These are phyloP conservation scores for Colletotrichum horii DNA, from an alignment of 2,329 filamentous ascomycete species.

Conservation along the genomic window DNA sequence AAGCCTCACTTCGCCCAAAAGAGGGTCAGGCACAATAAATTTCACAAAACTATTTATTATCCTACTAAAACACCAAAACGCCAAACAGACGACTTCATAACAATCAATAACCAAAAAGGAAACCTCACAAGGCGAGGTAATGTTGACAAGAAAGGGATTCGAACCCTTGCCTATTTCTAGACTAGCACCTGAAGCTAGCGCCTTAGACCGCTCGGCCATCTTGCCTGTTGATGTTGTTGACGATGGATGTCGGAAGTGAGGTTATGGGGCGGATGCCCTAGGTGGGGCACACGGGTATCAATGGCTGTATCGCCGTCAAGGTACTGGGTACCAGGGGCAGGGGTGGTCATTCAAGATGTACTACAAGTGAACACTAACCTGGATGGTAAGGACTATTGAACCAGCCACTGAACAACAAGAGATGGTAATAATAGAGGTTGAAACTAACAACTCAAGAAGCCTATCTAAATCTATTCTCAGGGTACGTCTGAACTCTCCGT, in stretches of 20 bases:
- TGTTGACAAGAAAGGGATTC: not conserved
- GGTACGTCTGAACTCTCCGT: not conserved
- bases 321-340: not conserved
- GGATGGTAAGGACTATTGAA: not conserved
- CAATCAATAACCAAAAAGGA: no score
- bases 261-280: not conserved
- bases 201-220: not conserved
- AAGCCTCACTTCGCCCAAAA: no score
- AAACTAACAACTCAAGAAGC: not conserved
- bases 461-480: not conserved
- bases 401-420: not conserved
- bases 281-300: not conserved
- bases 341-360: not conserved
- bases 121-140: no score
- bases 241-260: accelerated
- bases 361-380: not conserved
- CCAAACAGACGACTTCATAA: no score
- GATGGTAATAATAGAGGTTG: not conserved
- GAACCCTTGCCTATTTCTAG: not conserved
- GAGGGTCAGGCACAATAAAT: no score
- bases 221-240: not conserved
- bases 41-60: no score
- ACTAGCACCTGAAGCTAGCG: conserved; percentile 9
- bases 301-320: not conserved
- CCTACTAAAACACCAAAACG: no score